Evolutionary conservation across 495 filamentous ascomycete genomes (phyloP).

Genomic region (Lasiosphaeria miniovina): DNA sequence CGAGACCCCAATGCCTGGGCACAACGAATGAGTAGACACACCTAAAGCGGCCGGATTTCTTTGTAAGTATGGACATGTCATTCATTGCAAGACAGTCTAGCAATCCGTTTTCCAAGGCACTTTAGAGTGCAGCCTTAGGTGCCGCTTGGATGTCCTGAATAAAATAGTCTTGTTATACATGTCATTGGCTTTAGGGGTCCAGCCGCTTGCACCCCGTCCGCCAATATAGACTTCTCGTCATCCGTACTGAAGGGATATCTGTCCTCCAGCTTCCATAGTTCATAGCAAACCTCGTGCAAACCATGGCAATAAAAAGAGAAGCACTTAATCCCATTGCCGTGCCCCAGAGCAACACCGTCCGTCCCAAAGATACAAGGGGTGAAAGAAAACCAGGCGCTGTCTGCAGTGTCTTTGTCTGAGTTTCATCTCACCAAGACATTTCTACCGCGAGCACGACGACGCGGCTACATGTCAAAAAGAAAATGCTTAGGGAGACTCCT

Average conservation of each 20-base stretch:
- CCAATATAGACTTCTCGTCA: slow-evolving; percentile 23
- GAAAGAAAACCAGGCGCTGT: slow-evolving; percentile 27
- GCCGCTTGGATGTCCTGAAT: neutral
- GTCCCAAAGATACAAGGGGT: slow-evolving; percentile 42
- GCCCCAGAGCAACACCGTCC: slow-evolving; percentile 43
- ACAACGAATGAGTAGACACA: too few relatives aligned
- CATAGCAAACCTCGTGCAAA: slow-evolving; percentile 35
- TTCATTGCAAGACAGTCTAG: too few relatives aligned
- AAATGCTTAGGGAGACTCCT: slow-evolving; percentile 35
- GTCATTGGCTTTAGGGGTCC: slow-evolving; percentile 11
- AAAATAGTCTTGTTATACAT: slow-evolving; percentile 28
- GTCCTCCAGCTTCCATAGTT: slow-evolving; percentile 24
- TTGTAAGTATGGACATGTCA: too few relatives aligned
- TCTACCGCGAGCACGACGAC: slow-evolving; percentile 29
- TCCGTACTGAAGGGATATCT: slow-evolving; percentile 21
- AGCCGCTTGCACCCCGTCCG: slow-evolving; percentile 10
- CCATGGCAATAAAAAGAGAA: slow-evolving; percentile 28
- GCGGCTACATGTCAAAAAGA: slow-evolving; percentile 27
- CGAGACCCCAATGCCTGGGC: too few relatives aligned
- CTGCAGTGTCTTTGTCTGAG: slow-evolving; percentile 23
- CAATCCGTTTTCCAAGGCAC: neutral
- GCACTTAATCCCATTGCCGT: slow-evolving; percentile 35
- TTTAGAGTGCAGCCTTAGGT: neutral
- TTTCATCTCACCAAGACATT: slow-evolving; percentile 30
- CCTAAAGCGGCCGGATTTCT: too few relatives aligned